These are phyloP conservation scores for Fraxinus sp. DNA, from an alignment of 305 asterid genomes.

Conservation along the genomic window DNA sequence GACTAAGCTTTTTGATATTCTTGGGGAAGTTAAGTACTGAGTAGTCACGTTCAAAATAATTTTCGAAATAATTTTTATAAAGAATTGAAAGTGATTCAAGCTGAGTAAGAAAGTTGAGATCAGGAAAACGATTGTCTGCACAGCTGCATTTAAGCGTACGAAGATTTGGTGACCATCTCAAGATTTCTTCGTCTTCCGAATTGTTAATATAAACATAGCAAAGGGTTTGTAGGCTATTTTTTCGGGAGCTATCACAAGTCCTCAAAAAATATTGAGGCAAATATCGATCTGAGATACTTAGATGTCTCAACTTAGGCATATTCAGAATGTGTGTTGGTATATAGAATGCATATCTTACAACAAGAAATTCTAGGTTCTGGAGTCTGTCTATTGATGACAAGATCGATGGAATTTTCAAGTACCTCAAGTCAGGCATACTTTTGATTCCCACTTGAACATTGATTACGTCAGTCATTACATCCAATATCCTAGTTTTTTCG, in stretches of 20 bases:
- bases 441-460: no score
- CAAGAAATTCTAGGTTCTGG: not conserved
- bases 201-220: no score
- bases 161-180: not conserved
- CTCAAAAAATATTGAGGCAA: not conserved
- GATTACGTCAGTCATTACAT: fast-evolving
- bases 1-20: not conserved
- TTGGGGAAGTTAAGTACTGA: no score
- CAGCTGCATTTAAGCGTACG: not conserved
- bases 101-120: not conserved
- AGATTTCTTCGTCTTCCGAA: not conserved
- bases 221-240: not conserved
- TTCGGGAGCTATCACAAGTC: not conserved
- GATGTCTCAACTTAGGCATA: not conserved
- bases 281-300: no score
- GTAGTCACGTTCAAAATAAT: no score
- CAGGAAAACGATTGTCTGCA: not conserved
- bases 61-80: no score
- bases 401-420: not conserved
- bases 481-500: not conserved
- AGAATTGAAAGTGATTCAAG: not conserved
- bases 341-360: fast-evolving
- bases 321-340: no score
- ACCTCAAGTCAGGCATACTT: not conserved
- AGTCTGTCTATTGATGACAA: not conserved